Evolutionary conservation across 805 yeast genomes (phyloP), one percentile per base, ranked within the genome.

Genomic region (Candida boidinii): DNA sequence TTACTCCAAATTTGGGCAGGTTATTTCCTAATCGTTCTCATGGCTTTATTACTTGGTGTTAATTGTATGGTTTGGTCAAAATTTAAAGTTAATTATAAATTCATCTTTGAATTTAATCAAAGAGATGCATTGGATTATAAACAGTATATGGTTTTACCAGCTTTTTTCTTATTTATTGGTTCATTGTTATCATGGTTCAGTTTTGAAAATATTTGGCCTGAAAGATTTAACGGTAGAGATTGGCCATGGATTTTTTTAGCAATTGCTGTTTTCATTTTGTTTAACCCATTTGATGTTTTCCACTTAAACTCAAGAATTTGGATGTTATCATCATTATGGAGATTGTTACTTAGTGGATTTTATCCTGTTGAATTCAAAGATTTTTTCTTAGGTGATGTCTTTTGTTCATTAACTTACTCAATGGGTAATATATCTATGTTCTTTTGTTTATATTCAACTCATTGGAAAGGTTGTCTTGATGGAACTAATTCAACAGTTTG

Each of bases 351-450:
- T 8, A 81, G 95, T 1, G 97, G 97, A 0, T 64, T 87, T 26
- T 92, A 80, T 48, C 96, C 97, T 0, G 96, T 92, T 34, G 97
- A 90, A 58, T 92, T 92, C 51, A 69, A 88, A 36, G 98, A 92
- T 56, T 90, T 92, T 64, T 86, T 85, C 53, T 41, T 90, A 29
- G 98, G 97, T 15, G 98, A 92, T 56, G 78, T 92, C 20, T 63
- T 90, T 32, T 83, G 94, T 56, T 82, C 95, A 19, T 64, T 92
- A 47, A 83, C 95, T 1, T 92, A 92, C 57, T 71, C 96, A 1
- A 63, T 86, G 62, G 82, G 95, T 5, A 90, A 88, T 44, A 58
- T 84, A 28, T 81, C 94, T 2, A 73, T 87, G 54, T 87, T 86
- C 58, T 77, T 85, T 44, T 92, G 98, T 53, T 61, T 86, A 17